These are phyloP conservation scores for Thelonectria discophora DNA, from an alignment of 2,329 filamentous ascomycete genomes.

Conservation along the genomic window DNA sequence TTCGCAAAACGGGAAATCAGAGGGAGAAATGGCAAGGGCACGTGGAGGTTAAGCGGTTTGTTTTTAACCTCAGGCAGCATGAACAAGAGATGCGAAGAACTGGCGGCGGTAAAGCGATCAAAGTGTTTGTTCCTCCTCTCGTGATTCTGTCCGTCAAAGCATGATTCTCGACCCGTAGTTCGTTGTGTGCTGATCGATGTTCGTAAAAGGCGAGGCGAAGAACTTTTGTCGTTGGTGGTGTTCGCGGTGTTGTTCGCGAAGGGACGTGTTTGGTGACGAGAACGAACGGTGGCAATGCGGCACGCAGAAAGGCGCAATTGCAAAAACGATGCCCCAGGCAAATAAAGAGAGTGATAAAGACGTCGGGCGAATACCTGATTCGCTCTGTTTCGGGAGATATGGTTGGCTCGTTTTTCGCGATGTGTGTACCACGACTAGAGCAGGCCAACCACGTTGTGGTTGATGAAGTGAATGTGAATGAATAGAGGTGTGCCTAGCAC, in stretches of 20 bases:
- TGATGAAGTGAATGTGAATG: not conserved
- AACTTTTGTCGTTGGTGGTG: not conserved
- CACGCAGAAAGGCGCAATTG: not conserved
- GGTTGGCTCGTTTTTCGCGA: not conserved
- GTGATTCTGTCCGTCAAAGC: conserved; percentile 36
- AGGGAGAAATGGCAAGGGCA: not conserved
- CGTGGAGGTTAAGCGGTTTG: conserved; percentile 12
- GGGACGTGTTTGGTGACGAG: conserved; percentile 2
- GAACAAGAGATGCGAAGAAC: conserved; percentile 26
- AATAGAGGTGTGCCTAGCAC: conserved; percentile 4
- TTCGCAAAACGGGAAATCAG: conserved; percentile 8
- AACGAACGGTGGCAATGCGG: conserved; percentile 9
- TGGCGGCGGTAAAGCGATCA: conserved; percentile 12
- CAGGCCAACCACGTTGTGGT: conserved; percentile 6
- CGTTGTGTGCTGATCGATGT: not conserved
- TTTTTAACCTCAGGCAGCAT: conserved; percentile 16
- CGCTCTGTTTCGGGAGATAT: conserved; percentile 10
- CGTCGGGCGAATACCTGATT: conserved; percentile 23
- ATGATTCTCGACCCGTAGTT: conserved; percentile 24
- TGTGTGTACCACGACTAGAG: conserved; percentile 12
- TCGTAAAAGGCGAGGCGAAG: conserved; percentile 5
- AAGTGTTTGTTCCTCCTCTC: conserved; percentile 32
- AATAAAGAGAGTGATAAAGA: conserved; percentile 4
- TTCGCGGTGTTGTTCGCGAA: conserved; percentile 2
- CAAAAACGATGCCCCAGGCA: conserved; percentile 18